These are phyloP conservation scores for Erodium moschatum DNA, from an alignment of 441 rosid species.

Conservation along the genomic window DNA sequence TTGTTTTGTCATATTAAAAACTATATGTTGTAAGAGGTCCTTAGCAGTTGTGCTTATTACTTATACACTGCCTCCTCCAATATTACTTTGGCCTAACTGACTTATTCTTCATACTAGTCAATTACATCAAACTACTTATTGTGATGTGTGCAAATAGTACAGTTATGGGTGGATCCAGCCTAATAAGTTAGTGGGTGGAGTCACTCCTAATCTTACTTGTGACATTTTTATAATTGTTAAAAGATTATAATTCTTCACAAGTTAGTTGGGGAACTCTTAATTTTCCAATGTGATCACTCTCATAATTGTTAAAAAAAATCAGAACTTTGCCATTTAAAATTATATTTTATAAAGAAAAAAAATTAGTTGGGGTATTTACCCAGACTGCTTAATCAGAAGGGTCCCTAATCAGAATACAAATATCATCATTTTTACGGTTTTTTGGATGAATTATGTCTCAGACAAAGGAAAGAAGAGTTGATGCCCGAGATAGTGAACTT, in stretches of 20 bases:
- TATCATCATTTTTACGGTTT: neutral
- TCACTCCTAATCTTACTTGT: too few species aligned
- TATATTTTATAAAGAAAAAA: neutral
- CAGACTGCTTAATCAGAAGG: neutral
- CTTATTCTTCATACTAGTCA: too few species aligned
- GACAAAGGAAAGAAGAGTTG: neutral
- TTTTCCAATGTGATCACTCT: neutral
- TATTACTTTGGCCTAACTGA: too few species aligned
- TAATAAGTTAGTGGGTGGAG: too few species aligned
- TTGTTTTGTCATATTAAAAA: too few species aligned
- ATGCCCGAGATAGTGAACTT: neutral
- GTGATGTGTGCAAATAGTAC: too few species aligned
- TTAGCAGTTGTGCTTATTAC: too few species aligned
- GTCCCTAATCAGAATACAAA: neutral
- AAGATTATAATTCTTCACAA: neutral
- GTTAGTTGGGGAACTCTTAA: neutral
- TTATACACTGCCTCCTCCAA: too few species aligned
- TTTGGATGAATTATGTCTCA: conserved; percentile 1
- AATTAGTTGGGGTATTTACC: neutral
- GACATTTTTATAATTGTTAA: too few species aligned
- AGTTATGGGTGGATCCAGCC: too few species aligned
- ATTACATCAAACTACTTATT: too few species aligned
- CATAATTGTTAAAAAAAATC: neutral
- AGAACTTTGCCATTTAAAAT: neutral
- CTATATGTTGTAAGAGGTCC: too few species aligned